Evolutionary conservation across 2,329 filamentous ascomycete species (phyloP), one percentile per base, ranked within the genome.

Genomic region (Fusarium pininemorale): DNA sequence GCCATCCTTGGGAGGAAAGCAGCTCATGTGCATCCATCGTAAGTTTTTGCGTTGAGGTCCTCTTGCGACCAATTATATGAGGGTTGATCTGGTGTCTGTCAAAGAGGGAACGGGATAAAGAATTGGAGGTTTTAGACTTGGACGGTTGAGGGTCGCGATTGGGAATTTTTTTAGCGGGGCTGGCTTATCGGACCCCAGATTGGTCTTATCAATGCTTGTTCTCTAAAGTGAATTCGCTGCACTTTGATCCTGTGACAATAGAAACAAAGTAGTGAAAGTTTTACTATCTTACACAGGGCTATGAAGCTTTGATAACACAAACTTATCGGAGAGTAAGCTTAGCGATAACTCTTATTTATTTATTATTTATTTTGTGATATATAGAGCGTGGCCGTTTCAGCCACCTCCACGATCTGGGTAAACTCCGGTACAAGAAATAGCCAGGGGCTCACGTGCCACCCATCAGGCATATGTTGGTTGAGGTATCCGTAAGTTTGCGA

Each of bases 1-100:
- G 91, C 96, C 96, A 98, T 81, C 96, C 96, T 82, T 97, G 95
- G 76, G 91, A 89, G 75, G 91, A 91, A 77, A 98, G 91, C 78
- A 96, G 92, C 78, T 92, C 92, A 81, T 93, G 89, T 63, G 95
- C 93, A 83, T 98, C 89, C 95, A 98, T 98, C 13, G 22, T 41
- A 5, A 30, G 2, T 10, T 4, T 16, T 15, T 16, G 6, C 10
- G 16, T 28, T 9, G 15, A 38, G 11, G n/a, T n/a, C 13, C 45
- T 38, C 38, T 44, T 30, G 30, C 48, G 51, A 61, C 24, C 30
- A 47, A 20, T 38, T 35, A 24, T 22, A 35, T 41, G 55, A n/a
- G 20, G 48, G 32, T 44, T 44, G n/a, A 30, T 45, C 54, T 41
- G 18, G 44, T 22, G 4, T 44, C 39, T 55, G 42, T 30, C 26